These are phyloP conservation scores for Plasmodium knowlesi DNA, from an alignment of 169 alveolate genomes.

Conservation along the genomic window DNA sequence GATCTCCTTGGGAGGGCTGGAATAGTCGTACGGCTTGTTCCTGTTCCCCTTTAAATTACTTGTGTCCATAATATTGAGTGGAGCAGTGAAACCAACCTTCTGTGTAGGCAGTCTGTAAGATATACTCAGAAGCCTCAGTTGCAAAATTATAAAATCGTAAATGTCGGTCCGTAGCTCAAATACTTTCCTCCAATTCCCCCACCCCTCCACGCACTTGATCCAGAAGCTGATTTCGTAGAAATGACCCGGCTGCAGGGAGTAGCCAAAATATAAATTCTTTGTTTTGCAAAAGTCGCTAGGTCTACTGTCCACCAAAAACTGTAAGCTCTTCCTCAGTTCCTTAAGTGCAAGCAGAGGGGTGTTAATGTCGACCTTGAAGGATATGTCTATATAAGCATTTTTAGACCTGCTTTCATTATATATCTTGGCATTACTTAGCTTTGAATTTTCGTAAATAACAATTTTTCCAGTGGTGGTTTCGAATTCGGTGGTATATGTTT, in stretches of 20 bases:
- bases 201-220: slow-evolving; percentile 86
- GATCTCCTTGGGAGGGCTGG: slow-evolving; percentile 31
- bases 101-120: slow-evolving; percentile 81
- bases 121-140: slow-evolving; percentile 78
- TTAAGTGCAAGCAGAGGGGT: slow-evolving; percentile 89
- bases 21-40: slow-evolving; percentile 26
- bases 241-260: slow-evolving; percentile 88
- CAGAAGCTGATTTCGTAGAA: slow-evolving; percentile 81
- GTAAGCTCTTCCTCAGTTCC: slow-evolving; percentile 79
- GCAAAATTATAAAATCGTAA: slow-evolving; percentile 79
- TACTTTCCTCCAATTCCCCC: slow-evolving; percentile 87
- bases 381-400: slow-evolving; percentile 83
- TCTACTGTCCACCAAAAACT: slow-evolving; percentile 82
- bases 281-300: slow-evolving; percentile 89
- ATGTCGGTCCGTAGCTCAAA: slow-evolving; percentile 82
- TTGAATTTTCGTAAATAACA: slow-evolving; percentile 86
- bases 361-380: slow-evolving; percentile 83
- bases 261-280: slow-evolving; percentile 78
- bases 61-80: slow-evolving; percentile 68
- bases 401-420: slow-evolving; percentile 88
- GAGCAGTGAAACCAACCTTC: slow-evolving; percentile 80
- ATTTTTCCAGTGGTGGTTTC: slow-evolving; percentile 87
- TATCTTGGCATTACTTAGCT: slow-evolving; percentile 85
- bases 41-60: slow-evolving; percentile 2
- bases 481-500: slow-evolving; percentile 89